Conservation (phyloP, 192 early-diverging fungal species). For the Radiomyces spectabilis region DNA sequence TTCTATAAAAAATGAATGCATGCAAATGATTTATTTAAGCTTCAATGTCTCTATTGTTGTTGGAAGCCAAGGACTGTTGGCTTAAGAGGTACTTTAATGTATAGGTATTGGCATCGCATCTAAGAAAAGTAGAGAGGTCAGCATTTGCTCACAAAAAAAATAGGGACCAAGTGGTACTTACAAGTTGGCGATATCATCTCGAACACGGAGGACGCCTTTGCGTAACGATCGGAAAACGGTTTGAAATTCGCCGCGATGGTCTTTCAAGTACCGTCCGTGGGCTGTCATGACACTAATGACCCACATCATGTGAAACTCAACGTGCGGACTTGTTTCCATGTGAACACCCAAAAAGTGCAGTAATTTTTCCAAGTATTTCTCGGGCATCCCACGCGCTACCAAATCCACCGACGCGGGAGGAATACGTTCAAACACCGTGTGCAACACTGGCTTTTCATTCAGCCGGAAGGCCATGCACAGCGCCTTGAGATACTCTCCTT, state of each 20-base stretch:
- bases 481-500: conserved; percentile 77
- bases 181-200: conserved; percentile 52
- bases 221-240: conserved; percentile 76
- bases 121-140: conserved; percentile 17
- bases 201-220: conserved; percentile 51
- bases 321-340: conserved; percentile 72
- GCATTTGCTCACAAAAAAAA: background rate
- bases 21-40: too few species aligned
- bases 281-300: conserved; percentile 60
- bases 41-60: background rate
- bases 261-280: conserved; percentile 71
- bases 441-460: conserved; percentile 75
- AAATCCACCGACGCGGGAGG: conserved; percentile 70
- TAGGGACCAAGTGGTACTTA: conserved; percentile 33
- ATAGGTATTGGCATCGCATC: conserved; percentile 77
- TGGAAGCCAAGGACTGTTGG: conserved; percentile 20
- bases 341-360: conserved; percentile 74
- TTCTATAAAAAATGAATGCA: too few species aligned
- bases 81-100: conserved; percentile 57
- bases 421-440: conserved; percentile 71
- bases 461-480: conserved; percentile 92
- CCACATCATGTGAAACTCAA: conserved; percentile 91
- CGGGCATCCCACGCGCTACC: conserved; percentile 74
- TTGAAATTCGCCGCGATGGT: conserved; percentile 54
- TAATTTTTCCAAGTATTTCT: conserved; percentile 80